Percentiles rank a stretch among this genome's conserved stretches.
Evolutionary conservation across 2,329 filamentous ascomycete genomes (phyloP).

Genomic region (Colletotrichum siamense): DNA sequence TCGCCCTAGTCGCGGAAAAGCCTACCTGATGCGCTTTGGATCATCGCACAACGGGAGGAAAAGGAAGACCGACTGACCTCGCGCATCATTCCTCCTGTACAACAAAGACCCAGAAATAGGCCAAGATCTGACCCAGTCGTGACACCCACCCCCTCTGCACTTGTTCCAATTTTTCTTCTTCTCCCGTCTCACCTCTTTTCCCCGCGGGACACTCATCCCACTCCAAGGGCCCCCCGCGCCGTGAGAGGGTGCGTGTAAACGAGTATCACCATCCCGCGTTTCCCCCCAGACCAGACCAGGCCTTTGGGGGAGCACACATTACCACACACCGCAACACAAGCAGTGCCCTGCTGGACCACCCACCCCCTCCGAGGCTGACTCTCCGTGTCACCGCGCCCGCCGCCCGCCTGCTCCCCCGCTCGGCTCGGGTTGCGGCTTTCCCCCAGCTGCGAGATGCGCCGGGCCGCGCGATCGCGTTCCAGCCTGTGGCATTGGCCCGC

Average conservation of each 20-base stretch:
- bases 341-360: neutral
- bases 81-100: neutral
- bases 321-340: neutral
- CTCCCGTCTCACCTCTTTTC: neutral
- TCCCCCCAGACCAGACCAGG: neutral
- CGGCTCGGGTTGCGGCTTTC: slow-evolving; percentile 7
- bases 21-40: neutral
- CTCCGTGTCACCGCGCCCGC: slow-evolving; percentile 1
- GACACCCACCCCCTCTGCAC: neutral
- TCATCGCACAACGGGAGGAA: neutral
- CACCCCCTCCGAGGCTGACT: neutral
- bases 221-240: neutral
- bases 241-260: neutral
- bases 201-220: neutral
- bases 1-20: neutral
- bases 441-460: slow-evolving; percentile 6
- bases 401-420: neutral
- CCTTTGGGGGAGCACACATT: neutral
- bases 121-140: slow-evolving; percentile 7
- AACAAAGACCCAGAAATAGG: neutral
- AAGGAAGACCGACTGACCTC: slow-evolving; percentile 5
- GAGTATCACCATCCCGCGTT: neutral
- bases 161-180: neutral
- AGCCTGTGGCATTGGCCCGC: neutral
- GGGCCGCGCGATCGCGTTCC: slow-evolving; percentile 12